Percentiles rank a stretch among this genome's conserved stretches.
Conservation (phyloP, 371 early-diverging fungal species). For the Conidiobolus incongruus region DNA sequence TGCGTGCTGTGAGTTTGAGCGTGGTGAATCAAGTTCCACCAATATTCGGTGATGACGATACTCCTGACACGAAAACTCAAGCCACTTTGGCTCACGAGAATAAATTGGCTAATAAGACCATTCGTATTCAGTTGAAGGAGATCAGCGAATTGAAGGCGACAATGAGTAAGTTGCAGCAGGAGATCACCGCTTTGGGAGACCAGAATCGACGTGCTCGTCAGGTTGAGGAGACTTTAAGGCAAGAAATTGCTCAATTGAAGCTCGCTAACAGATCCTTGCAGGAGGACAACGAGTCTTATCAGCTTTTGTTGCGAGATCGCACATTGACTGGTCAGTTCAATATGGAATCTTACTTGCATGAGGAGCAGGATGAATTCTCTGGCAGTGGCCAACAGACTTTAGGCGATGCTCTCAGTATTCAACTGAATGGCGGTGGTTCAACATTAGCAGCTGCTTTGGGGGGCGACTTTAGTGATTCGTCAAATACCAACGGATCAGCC, state of each 20-base stretch:
- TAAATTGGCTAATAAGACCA: constrained; percentile 1
- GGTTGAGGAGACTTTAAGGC: constrained; percentile 15
- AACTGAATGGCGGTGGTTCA: too few relatives aligned
- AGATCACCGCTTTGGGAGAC: not conserved
- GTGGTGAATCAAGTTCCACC: not conserved
- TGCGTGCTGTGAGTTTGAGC: not conserved
- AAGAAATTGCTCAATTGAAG: constrained; percentile 30
- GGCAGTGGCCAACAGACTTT: too few relatives aligned
- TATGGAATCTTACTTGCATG: too few relatives aligned
- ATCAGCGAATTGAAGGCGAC: constrained; percentile 1
- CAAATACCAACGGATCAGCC: too few relatives aligned
- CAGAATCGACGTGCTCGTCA: not conserved
- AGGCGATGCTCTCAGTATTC: too few relatives aligned
- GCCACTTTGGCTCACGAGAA: not conserved
- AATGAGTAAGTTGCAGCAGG: not conserved
- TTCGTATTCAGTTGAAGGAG: constrained; percentile 3
- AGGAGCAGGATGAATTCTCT: too few relatives aligned
- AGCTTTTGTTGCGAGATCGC: constrained; percentile 52
- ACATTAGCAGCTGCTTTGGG: too few relatives aligned
- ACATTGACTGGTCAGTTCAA: constrained; percentile 57
- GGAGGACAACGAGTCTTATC: constrained; percentile 73
- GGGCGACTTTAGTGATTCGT: too few relatives aligned
- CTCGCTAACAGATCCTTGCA: constrained; percentile 40
- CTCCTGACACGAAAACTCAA: not conserved
- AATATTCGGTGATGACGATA: not conserved